phyloP scores from a whole-genome alignment of 345 rosid species.

The Cardamine resedifolia region DNA sequence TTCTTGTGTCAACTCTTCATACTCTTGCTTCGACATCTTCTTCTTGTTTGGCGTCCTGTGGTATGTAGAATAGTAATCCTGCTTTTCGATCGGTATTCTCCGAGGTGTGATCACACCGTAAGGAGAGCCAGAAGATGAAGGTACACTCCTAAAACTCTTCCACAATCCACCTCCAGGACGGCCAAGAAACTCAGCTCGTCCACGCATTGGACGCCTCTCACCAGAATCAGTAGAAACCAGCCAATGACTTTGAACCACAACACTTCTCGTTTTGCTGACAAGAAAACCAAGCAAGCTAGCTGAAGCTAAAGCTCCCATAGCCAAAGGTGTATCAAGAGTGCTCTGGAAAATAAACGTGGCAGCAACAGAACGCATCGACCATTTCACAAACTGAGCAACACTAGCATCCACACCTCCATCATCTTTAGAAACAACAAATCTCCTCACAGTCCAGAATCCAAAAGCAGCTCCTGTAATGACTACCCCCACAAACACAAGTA shows the following conservation, averaged over 20 bases:
- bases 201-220: conserved; percentile 31
- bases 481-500: conserved; percentile 65
- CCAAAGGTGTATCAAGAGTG: conserved; percentile 61
- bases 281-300: conserved; percentile 47
- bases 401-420: conserved; percentile 84
- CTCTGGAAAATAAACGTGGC: conserved; percentile 77
- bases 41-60: conserved; percentile 57
- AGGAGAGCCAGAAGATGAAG: conserved; percentile 63
- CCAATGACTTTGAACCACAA: conserved; percentile 16
- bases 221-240: not conserved
- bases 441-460: conserved; percentile 92
- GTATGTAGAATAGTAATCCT: conserved; percentile 65
- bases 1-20: conserved; percentile 71
- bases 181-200: conserved; percentile 68
- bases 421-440: conserved; percentile 70
- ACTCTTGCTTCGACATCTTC: conserved; percentile 66
- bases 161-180: conserved; percentile 51
- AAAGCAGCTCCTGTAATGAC: conserved; percentile 87
- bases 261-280: conserved; percentile 16
- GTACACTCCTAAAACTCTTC: conserved; percentile 46
- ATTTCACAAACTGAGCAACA: conserved; percentile 87
- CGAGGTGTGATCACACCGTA: conserved; percentile 49
- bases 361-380: conserved; percentile 85
- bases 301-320: conserved; percentile 47
- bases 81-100: conserved; percentile 20